Evolutionary conservation across 2,329 filamentous ascomycete species (phyloP).

Genomic region (Elsinoe australis): DNA sequence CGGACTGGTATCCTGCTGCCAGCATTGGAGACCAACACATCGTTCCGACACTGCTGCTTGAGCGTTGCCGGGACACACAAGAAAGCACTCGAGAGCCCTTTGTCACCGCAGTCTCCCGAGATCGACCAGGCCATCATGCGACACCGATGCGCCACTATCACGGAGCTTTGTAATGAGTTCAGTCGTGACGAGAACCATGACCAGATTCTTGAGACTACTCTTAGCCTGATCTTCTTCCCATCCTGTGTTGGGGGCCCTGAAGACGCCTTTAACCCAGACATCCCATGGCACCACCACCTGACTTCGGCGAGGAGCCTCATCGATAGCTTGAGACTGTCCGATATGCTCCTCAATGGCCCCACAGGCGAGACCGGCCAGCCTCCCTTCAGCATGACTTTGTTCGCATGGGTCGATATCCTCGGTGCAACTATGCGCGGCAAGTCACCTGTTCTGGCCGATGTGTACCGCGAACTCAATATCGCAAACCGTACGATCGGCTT

Average conservation of each 20-base stretch:
- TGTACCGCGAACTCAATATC: constrained; percentile 91
- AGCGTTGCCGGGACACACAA: constrained; percentile 88
- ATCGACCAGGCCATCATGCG: constrained; percentile 87
- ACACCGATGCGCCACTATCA: constrained; percentile 82
- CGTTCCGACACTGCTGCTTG: constrained; percentile 90
- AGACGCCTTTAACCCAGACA: constrained; percentile 70
- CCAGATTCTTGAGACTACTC: constrained; percentile 82
- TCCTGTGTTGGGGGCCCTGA: constrained; percentile 81
- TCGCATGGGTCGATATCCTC: constrained; percentile 94
- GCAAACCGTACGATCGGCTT: constrained; percentile 60
- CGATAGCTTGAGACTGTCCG: constrained; percentile 72
- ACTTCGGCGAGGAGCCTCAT: constrained; percentile 81
- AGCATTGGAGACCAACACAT: constrained; percentile 82
- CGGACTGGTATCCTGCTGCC: constrained; percentile 77
- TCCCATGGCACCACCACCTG: constrained; percentile 96
- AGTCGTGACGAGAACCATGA: constrained; percentile 73
- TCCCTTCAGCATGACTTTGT: constrained; percentile 91
- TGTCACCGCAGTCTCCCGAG: neutral
- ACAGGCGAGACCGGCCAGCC: constrained; percentile 49
- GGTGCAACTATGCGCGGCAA: constrained; percentile 85
- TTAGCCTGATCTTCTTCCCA: constrained; percentile 95
- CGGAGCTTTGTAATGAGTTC: constrained; percentile 74
- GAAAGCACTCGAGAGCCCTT: constrained; percentile 60
- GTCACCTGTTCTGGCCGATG: constrained; percentile 81
- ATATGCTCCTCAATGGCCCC: constrained; percentile 42